Conservation (phyloP, 805 yeast genomes). For the Yamadazyma takamatsuzukensis region DNA sequence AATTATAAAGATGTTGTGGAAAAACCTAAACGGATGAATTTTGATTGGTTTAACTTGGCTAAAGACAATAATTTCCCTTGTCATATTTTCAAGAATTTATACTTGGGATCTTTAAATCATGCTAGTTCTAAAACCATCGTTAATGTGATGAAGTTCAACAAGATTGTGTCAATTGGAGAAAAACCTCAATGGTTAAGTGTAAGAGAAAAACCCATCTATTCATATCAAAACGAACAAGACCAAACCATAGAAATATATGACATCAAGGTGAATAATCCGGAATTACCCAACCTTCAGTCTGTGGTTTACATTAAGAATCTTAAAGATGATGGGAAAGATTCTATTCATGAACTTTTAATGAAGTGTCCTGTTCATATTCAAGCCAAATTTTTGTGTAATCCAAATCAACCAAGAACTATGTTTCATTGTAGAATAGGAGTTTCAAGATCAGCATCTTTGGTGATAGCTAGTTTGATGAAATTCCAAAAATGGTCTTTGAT, state of each 20-base stretch:
- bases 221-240: conserved; percentile 16
- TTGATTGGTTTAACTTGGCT: conserved; percentile 32
- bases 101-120: conserved; percentile 31
- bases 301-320: conserved; percentile 29
- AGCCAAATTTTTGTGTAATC: conserved; percentile 21
- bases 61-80: conserved; percentile 36
- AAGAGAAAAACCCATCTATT: conserved; percentile 14
- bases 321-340: conserved; percentile 38
- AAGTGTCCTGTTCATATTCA: conserved; percentile 29
- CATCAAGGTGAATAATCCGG: conserved; percentile 5
- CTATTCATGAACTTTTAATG: conserved; percentile 24
- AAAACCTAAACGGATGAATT: not conserved
- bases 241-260: conserved; percentile 11
- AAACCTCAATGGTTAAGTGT: conserved; percentile 28
- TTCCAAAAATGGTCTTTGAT: conserved; percentile 25
- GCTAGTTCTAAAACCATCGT: conserved; percentile 29
- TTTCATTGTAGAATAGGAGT: conserved; percentile 42
- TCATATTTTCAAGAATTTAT: conserved; percentile 23
- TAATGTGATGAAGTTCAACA: conserved; percentile 19
- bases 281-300: conserved; percentile 11
- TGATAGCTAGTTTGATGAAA: conserved; percentile 37
- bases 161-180: conserved; percentile 34
- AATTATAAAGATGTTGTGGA: conserved; percentile 7
- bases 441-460: conserved; percentile 39
- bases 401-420: conserved; percentile 17